A percentile compares a stretch with the other conserved stretches of the same genome.
Conservation (phyloP, 345 rosid genomes). For the Balakata baccata region DNA sequence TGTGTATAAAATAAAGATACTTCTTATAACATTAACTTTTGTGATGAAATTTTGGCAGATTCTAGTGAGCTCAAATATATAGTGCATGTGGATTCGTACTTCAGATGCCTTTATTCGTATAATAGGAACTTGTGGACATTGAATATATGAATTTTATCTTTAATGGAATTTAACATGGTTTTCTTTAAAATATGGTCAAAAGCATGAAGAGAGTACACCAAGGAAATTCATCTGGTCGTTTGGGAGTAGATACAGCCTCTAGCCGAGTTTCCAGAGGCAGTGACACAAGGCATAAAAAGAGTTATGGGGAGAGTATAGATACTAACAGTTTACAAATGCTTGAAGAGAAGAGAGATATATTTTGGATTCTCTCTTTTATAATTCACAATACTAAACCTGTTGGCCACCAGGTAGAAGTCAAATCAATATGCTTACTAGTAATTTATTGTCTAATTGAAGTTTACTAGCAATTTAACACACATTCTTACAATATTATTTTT, state of each 20-base stretch:
- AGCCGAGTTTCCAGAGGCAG: slow-evolving; percentile 40
- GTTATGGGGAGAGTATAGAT: slow-evolving; percentile 59
- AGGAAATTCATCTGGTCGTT: slow-evolving; percentile 41
- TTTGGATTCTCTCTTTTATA: slow-evolving; percentile 79
- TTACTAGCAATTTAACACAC: background rate
- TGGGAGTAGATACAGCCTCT: slow-evolving; percentile 45
- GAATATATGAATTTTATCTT: background rate
- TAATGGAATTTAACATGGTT: slow-evolving; percentile 25
- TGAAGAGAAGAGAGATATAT: slow-evolving; percentile 81
- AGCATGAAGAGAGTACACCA: slow-evolving; percentile 37
- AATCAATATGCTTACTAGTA: background rate
- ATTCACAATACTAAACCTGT: slow-evolving; percentile 96
- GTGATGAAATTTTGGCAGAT: too few relatives aligned
- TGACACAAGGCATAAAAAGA: slow-evolving; percentile 51
- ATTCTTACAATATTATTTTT: background rate
- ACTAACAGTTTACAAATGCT: slow-evolving; percentile 69
- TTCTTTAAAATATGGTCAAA: slow-evolving; percentile 20
- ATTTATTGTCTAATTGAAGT: background rate
- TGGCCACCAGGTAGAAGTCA: slow-evolving; percentile 78
- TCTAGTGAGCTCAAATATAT: too few relatives aligned
- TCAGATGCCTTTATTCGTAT: background rate
- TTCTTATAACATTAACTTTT: background rate
- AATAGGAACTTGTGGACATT: background rate
- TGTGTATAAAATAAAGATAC: background rate
- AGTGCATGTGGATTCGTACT: background rate